These are phyloP conservation scores for Pneumocystis oryctolagi DNA, from an alignment of 1,139 yeast species.

Conservation along the genomic window DNA sequence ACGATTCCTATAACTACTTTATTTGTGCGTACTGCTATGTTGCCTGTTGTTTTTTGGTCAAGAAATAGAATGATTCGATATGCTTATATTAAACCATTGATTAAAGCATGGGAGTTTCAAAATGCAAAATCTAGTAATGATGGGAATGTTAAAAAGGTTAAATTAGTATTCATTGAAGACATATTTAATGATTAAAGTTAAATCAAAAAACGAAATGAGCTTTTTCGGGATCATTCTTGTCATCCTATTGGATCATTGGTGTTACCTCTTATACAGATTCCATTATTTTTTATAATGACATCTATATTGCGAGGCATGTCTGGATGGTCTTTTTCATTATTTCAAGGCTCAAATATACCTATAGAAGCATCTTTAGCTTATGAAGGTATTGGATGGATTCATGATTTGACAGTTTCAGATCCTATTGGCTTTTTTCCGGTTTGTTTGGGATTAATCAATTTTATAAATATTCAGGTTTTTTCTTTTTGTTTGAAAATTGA, in stretches of 20 bases:
- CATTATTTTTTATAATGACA: neutral
- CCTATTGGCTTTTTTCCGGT: neutral
- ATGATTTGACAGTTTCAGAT: neutral
- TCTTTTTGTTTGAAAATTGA: neutral
- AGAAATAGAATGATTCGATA: conserved; percentile 2
- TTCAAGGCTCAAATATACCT: neutral
- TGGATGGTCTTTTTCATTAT: neutral
- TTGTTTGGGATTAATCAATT: neutral
- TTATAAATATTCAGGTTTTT: conserved; percentile 1
- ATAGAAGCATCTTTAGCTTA: neutral
- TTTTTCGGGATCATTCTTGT: neutral
- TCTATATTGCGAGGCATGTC: neutral
- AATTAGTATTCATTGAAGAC: neutral
- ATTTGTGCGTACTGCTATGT: neutral
- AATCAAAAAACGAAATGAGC: neutral
- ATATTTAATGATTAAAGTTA: neutral
- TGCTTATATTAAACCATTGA: neutral
- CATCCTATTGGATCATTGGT: neutral
- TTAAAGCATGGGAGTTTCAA: neutral
- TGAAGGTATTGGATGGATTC: conserved; percentile 1
- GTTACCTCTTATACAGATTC: neutral
- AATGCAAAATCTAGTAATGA: neutral
- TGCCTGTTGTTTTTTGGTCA: conserved; percentile 1
- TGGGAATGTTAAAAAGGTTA: neutral
- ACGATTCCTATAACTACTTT: neutral